Evolutionary conservation across 2,329 filamentous ascomycete genomes (phyloP), one percentile per base, ranked within the genome.

Genomic region (Chalara sp.): DNA sequence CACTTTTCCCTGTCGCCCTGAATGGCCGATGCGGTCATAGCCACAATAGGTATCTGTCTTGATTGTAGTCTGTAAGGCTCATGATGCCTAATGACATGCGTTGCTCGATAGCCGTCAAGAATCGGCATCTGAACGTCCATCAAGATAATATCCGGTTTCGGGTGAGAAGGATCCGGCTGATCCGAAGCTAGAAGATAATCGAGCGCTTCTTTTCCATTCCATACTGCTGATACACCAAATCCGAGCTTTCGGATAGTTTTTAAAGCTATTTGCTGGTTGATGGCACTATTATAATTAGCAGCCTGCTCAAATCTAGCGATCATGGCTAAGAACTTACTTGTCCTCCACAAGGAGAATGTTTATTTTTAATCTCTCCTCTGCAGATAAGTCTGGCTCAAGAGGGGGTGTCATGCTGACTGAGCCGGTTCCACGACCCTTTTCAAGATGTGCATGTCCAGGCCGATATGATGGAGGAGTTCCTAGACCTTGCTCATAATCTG

Each of bases 331-430:
- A n/a, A 73, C 80, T 72, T 71, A 82, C 80, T 91, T 90, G 63
- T 92, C 88, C 67, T 92, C 88, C 2, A 91, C 87, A 1, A 93
- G 80, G 21, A 92, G 68, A n/a, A 92, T 73, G 45, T 87, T 80
- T 5, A 84, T 75, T 37, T 80, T 77, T 49, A 78, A 72, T 49
- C 87, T 75, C 49, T 87, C 83, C 2, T 73, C 66, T 12, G 72
- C 68, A 4, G 77, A 68, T 1, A 87, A 62, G 13, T 76, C 76
- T 44, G 75, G 65, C 1, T 74, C 72, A 5, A 69, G 55, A n/a
- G 70, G 33, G 63, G 65, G 46, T 45, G 21, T 21, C 21, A 21
- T 21, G 21, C 21, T 21, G 21, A 3, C 21, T 21, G 21, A 21
- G 21, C 21, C 21, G 21, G 21, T 21, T 21, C 21, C 21, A 21